Evolutionary conservation across 805 yeast genomes (phyloP).

Genomic region (Candida nanaspora): DNA sequence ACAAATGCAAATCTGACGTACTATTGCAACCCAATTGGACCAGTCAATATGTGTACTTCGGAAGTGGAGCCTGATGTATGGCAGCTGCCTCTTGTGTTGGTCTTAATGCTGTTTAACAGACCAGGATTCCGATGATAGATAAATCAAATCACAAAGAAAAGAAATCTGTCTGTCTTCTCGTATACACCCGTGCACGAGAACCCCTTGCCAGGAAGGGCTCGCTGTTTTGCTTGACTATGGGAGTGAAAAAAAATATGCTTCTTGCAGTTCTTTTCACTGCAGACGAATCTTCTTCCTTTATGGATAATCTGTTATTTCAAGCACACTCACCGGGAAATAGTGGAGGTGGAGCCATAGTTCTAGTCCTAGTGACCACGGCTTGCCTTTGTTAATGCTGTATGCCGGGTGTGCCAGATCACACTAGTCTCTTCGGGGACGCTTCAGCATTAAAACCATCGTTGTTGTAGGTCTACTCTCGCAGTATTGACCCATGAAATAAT

Average conservation of each 20-base stretch:
- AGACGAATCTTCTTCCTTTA: background rate
- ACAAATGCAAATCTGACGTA: background rate
- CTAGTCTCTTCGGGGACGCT: background rate
- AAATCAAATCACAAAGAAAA: no score
- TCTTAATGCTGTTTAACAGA: no score
- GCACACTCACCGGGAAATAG: constrained; percentile 10
- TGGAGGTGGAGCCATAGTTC: constrained; percentile 2
- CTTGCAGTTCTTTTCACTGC: background rate
- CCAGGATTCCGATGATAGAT: no score
- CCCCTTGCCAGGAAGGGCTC: no score
- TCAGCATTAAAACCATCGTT: constrained; percentile 98
- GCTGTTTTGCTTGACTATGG: no score
- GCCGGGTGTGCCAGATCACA: constrained; percentile 14
- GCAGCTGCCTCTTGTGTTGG: no score
- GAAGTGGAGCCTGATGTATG: no score
- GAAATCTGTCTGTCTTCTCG: no score
- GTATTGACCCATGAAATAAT: constrained; percentile 83
- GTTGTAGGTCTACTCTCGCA: constrained; percentile 80
- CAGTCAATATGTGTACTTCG: no score
- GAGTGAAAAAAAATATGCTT: no score
- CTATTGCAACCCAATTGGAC: no score
- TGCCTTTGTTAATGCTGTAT: constrained; percentile 13
- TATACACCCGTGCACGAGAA: no score
- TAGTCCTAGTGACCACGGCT: background rate
- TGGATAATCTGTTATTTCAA: background rate